phyloP scores from a whole-genome alignment of 2,329 filamentous ascomycete species.

The Leptographium radiaticola region DNA sequence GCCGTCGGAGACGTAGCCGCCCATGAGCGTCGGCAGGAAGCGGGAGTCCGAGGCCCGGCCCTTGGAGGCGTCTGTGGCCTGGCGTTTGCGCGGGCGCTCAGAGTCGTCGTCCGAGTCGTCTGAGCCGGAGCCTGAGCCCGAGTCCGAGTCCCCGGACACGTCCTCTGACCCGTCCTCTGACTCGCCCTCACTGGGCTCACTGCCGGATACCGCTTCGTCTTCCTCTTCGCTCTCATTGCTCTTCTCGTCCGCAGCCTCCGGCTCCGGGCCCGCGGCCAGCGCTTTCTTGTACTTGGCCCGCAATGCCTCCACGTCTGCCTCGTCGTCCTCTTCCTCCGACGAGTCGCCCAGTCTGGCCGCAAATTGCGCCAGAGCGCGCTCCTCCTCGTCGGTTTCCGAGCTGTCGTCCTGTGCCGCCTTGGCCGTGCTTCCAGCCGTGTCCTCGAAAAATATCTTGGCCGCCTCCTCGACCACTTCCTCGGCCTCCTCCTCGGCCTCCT shows the following conservation, averaged over 20 bases:
- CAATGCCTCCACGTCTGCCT: background rate
- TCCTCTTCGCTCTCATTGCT: no score
- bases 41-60: slow-evolving; percentile 26
- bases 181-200: no score
- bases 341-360: slow-evolving; percentile 8
- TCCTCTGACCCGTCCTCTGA: no score
- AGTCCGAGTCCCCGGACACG: background rate
- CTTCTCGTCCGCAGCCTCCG: background rate
- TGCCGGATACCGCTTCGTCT: no score
- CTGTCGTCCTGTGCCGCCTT: slow-evolving; percentile 23
- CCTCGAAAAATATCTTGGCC: background rate
- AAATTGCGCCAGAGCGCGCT: slow-evolving; percentile 6
- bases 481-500: slow-evolving; percentile 15
- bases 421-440: background rate
- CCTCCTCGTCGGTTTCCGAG: slow-evolving; percentile 1
- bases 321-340: slow-evolving; percentile 13
- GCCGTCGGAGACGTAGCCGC: slow-evolving; percentile 66
- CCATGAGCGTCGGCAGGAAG: slow-evolving; percentile 66
- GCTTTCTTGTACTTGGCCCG: no score
- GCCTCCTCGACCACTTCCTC: background rate
- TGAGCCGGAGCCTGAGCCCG: no score
- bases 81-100: slow-evolving; percentile 6
- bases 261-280: slow-evolving; percentile 15
- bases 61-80: background rate
- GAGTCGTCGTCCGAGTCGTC: background rate